A percentile compares a stretch with the other conserved stretches of the same genome.
phyloP scores from a whole-genome alignment of 345 rosid species.

The Populus euphratica region DNA sequence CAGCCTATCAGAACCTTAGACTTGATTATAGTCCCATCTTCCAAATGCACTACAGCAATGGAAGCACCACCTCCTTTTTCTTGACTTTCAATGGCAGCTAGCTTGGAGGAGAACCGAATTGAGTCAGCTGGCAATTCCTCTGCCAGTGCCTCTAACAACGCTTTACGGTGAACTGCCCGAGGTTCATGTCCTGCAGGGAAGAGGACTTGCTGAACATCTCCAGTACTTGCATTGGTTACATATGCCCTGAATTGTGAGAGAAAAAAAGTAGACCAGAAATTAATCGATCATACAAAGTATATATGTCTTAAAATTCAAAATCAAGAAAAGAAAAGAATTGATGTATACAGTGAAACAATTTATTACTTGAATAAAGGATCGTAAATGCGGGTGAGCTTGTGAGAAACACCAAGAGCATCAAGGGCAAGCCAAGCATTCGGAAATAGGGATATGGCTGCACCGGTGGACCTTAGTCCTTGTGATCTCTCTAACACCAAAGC shows the following conservation, averaged over 20 bases:
- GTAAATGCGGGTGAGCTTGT: conserved; percentile 33
- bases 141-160: conserved; percentile 29
- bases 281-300: not conserved
- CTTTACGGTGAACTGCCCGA: conserved; percentile 16
- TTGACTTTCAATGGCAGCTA: conserved; percentile 19
- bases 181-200: not conserved
- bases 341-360: not conserved
- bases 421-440: conserved; percentile 44
- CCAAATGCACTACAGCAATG: conserved; percentile 17
- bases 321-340: not conserved
- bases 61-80: conserved; percentile 9
- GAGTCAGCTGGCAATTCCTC: conserved; percentile 26
- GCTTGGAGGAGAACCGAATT: conserved; percentile 37
- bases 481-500: conserved; percentile 31
- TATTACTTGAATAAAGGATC: conserved; percentile 2
- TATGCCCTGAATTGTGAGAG: conserved; percentile 1
- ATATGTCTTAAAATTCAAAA: not conserved
- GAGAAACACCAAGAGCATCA: conserved; percentile 35
- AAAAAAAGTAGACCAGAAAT: not conserved
- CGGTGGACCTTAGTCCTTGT: conserved; percentile 21
- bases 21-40: conserved; percentile 34
- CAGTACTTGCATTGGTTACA: conserved; percentile 23
- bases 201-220: conserved; percentile 17
- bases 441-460: conserved; percentile 26
- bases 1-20: conserved; percentile 42